These are phyloP conservation scores for Tuber umbilicatum DNA, from an alignment of 495 filamentous ascomycete species.

Conservation along the genomic window DNA sequence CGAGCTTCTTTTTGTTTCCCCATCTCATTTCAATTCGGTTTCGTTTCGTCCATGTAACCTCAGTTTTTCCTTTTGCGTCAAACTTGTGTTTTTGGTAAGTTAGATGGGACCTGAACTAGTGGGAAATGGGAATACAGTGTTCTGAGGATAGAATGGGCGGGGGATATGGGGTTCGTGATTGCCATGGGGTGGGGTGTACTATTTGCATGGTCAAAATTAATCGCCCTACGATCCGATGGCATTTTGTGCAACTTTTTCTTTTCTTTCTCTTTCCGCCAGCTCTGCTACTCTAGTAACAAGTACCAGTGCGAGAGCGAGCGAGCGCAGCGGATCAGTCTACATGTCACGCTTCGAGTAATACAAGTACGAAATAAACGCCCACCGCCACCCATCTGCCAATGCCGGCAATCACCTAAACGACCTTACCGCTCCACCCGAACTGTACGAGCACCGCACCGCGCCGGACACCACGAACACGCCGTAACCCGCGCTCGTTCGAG, in stretches of 20 bases:
- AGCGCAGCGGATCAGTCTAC: too few relatives aligned
- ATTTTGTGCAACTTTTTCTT: not conserved
- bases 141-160: not conserved
- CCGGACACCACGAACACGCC: too few relatives aligned
- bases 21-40: not conserved
- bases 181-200: slow-evolving; percentile 12
- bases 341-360: too few relatives aligned
- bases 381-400: too few relatives aligned
- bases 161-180: slow-evolving; percentile 15
- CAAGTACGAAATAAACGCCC: too few relatives aligned
- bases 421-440: too few relatives aligned
- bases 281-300: not conserved
- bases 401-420: too few relatives aligned
- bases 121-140: not conserved
- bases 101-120: not conserved
- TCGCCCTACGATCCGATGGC: not conserved
- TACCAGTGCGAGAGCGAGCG: too few relatives aligned
- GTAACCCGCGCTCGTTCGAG: too few relatives aligned
- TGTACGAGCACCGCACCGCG: too few relatives aligned
- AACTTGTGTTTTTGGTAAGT: not conserved
- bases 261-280: not conserved
- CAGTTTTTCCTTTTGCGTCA: not conserved
- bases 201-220: not conserved
- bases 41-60: not conserved
- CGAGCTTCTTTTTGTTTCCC: not conserved